Base-by-base conservation (phyloP, 768 basidiomycete species). In the Tulasnella sp. region DNA sequence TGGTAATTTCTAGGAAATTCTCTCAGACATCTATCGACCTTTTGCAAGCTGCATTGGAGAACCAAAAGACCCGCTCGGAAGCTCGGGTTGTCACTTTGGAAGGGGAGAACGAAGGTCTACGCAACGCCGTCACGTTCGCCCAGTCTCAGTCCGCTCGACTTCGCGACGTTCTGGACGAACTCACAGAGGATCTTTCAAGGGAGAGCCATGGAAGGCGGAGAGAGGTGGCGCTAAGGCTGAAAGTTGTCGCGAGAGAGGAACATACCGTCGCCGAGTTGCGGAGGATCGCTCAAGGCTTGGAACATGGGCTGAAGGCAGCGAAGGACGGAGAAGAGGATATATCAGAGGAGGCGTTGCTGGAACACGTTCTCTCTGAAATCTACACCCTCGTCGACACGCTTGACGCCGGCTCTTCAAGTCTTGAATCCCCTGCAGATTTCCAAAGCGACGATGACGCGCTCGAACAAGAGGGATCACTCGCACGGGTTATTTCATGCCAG, bases 151-250 rank as follows among this genome's bases (percentile, higher is more conserved):
- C 74, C n/a, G 34, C 42, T n/a, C 58, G 85, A 8, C 83, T 93
- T n/a, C 88, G 90, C 6, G 81, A 81, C 37, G 87, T 88, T 0
- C 83, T 94, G 22, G 92, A 93, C 77, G 89, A 92, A 64, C 83
- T 93, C 0, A 89, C 90, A 0, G 88, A 89, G 45, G 91, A 93
- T 73, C 84, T 92, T 38, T 86, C 89, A 42, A 88, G 90, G 37
- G 93, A 93, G 81, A 85, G 87, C 0, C 91, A 88, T 77, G 93
- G 92, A 2, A 87, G 93, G 22, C 84, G 93, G 31, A 85, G 91
- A 40, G 93, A 95, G 80, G 87, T 93, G 0, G 85, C 87, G 0
- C 80, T 93, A 36, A 83, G 93, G 14, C 87, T 94, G 2, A 84
- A 86, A 0, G 83, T 92, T 79, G 83, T 90, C 1, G 85, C 86